Evolutionary conservation across 2,329 filamentous ascomycete species (phyloP).

Genomic region (Chaetomium sp.): DNA sequence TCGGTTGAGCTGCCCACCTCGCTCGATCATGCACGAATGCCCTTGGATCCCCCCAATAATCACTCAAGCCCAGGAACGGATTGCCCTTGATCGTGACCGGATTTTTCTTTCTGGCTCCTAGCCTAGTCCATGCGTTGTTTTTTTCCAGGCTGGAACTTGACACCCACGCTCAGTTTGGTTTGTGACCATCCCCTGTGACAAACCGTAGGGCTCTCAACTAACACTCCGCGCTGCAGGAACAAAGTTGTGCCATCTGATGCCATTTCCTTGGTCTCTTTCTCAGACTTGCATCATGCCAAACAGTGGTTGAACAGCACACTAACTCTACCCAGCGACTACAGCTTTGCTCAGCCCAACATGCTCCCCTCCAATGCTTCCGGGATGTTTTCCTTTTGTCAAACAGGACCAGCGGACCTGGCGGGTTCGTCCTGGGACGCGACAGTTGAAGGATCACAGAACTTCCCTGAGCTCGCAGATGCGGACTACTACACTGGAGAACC

Average conservation of each 20-base stretch:
- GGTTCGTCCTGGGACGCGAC: slow-evolving; percentile 59
- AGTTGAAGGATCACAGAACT: slow-evolving; percentile 63
- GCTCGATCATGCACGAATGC: neutral
- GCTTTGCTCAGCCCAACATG: slow-evolving; percentile 56
- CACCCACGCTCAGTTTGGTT: slow-evolving; percentile 40
- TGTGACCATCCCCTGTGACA: slow-evolving; percentile 41
- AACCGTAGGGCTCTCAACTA: slow-evolving; percentile 38
- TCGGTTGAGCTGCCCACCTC: neutral
- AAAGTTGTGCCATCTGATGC: slow-evolving; percentile 57
- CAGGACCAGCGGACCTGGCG: slow-evolving; percentile 60
- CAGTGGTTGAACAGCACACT: slow-evolving; percentile 58
- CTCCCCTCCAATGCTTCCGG: slow-evolving; percentile 53
- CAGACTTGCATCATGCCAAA: slow-evolving; percentile 40
- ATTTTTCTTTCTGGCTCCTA: slow-evolving; percentile 19
- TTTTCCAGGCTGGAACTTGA: slow-evolving; percentile 9
- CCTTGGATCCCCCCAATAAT: neutral
- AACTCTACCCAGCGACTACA: slow-evolving; percentile 59
- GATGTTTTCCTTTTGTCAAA: slow-evolving; percentile 62
- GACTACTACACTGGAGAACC: slow-evolving; percentile 54
- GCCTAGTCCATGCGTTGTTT: neutral
- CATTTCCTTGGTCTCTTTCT: slow-evolving; percentile 40
- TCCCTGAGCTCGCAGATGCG: slow-evolving; percentile 55
- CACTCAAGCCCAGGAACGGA: neutral
- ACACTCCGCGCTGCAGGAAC: slow-evolving; percentile 48
- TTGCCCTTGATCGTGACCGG: slow-evolving; percentile 1